Evolutionary conservation across 2,329 filamentous ascomycete genomes (phyloP), one percentile per base, ranked within the genome.

Genomic region (Aspergillus ustus): DNA sequence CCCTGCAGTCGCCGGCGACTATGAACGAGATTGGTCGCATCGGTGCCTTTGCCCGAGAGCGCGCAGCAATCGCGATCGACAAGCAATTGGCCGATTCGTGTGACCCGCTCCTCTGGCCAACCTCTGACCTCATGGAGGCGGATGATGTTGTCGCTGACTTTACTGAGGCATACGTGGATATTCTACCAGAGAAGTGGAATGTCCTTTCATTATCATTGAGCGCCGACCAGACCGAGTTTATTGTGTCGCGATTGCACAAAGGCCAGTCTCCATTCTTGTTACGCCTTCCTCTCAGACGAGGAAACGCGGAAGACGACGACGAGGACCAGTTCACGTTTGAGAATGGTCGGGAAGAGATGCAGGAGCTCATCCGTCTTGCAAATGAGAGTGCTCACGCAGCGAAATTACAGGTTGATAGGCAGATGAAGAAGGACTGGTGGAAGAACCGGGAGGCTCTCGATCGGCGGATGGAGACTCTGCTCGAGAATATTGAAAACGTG

Each of bases 371-470:
- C 67, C 81, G 86, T 63, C 81, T 87, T 7, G 92, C 93, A 49
- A 97, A 98, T 73, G 86, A 89, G 64, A 96, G 89, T 63, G 93
- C 93, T 60, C 93, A 97, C 72, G 85, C 83, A 52, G 82, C 85
- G 2, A 85, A 89, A 29, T 88, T 93, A 65, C 89, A 93, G 74
- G 88, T 84, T 8, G 85, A 86, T 51, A 92, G 90, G 73, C 89
- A 89, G 40, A 89, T 90, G 29, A 93, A 92, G 74, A 86, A 86
- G 44, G 88, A 89, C 51, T 99, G 95, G 95, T 99, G 95, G 93
- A 86, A 85, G 4, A 90, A 93, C 72, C 87, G 96, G 15, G 90
- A 95, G 75, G 85, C 85, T 2, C 82, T 99, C 17, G 95, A 99
- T 72, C 79, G 80, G 34, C 88, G 92, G 9, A 83, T 99, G 25